Evolutionary conservation across 2,329 filamentous ascomycete species (phyloP).

Genomic region (Dendryphion nanum): DNA sequence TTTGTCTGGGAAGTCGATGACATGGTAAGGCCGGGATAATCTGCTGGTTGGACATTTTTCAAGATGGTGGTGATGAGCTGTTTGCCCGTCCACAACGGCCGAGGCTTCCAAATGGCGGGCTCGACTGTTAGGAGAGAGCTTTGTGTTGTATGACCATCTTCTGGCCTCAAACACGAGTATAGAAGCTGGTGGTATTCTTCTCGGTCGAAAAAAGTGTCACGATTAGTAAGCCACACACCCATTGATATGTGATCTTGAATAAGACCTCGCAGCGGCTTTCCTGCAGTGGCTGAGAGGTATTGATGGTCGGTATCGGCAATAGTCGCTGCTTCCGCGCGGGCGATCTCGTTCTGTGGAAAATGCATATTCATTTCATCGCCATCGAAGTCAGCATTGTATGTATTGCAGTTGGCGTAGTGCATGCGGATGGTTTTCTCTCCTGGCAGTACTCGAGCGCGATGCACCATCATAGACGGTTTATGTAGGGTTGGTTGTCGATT

Average conservation of each 20-base stretch:
- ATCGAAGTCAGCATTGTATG: conserved; percentile 99
- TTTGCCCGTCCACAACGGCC: conserved; percentile 88
- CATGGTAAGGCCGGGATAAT: conserved; percentile 75
- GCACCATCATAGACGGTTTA: conserved; percentile 99
- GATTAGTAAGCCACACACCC: conserved; percentile 83
- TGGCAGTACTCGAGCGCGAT: conserved; percentile 85
- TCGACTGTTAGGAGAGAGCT: conserved; percentile 78
- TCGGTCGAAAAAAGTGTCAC: conserved; percentile 85
- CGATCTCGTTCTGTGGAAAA: conserved; percentile 95
- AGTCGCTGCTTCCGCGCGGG: conserved; percentile 85
- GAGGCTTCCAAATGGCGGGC: conserved; percentile 80
- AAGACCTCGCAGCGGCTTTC: conserved; percentile 88
- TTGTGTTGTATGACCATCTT: conserved; percentile 81
- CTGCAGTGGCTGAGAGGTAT: conserved; percentile 89
- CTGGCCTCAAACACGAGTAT: conserved; percentile 84
- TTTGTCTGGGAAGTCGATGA: conserved; percentile 76
- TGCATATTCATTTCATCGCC: conserved; percentile 99
- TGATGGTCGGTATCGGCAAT: conserved; percentile 97
- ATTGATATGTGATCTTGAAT: conserved; percentile 99
- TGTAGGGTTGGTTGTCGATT: conserved; percentile 97
- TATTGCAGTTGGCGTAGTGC: conserved; percentile 99
- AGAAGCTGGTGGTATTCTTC: conserved; percentile 92
- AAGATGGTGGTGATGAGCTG: conserved; percentile 91
- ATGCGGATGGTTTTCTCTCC: conserved; percentile 98
- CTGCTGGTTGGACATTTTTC: conserved; percentile 81